Evolutionary conservation across 78 protist genomes (phyloP).

Genomic region (Guillardia theta): DNA sequence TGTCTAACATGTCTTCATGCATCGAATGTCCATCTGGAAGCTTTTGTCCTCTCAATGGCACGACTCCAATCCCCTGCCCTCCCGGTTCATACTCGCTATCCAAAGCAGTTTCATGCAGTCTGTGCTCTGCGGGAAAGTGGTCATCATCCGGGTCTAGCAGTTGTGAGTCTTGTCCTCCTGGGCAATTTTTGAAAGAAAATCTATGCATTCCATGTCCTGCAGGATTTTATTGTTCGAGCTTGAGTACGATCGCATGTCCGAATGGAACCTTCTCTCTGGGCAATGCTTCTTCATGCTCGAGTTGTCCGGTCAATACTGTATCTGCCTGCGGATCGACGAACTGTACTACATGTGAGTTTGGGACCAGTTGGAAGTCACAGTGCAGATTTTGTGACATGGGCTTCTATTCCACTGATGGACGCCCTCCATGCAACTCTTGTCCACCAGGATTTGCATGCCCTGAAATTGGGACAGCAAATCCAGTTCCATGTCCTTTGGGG

Average conservation of each 20-base stretch:
- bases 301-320: background rate
- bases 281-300: background rate
- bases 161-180: no score
- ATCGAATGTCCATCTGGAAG: background rate
- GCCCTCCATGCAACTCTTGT: background rate
- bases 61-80: no score
- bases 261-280: background rate
- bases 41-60: background rate
- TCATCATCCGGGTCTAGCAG: no score
- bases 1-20: background rate
- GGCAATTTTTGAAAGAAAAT: no score
- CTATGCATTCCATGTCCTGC: no score
- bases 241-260: background rate
- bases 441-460: background rate
- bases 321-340: background rate
- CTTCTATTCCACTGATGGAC: background rate
- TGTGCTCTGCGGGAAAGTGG: no score
- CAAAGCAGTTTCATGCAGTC: no score
- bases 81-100: no score
- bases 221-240: background rate
- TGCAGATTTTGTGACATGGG: background rate
- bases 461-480: background rate
- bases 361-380: background rate
- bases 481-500: background rate
- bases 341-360: background rate